phyloP scores from a whole-genome alignment of 495 filamentous ascomycete species.

The Annulohypoxylon stygium region DNA sequence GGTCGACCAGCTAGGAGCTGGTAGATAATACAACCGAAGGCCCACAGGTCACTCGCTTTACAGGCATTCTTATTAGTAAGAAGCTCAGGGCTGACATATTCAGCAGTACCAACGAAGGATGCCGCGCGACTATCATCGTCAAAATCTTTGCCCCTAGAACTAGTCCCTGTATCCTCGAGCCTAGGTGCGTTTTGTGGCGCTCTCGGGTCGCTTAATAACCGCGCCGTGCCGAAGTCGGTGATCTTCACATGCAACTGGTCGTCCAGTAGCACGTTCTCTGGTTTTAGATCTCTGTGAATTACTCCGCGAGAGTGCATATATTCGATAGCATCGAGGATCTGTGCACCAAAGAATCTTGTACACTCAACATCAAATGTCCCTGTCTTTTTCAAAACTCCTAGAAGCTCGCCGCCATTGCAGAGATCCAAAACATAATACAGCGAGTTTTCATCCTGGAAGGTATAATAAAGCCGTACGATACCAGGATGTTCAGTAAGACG shows the following conservation, averaged over 20 bases:
- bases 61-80: conserved; percentile 96
- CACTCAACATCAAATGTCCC: conserved; percentile 96
- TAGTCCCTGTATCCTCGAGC: conserved; percentile 54
- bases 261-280: conserved; percentile 96
- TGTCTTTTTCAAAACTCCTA: conserved; percentile 93
- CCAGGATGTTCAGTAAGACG: conserved; percentile 96
- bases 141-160: conserved; percentile 56
- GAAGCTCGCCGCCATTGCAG: conserved; percentile 89
- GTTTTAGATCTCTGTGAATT: conserved; percentile 97
- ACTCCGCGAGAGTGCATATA: conserved; percentile 98
- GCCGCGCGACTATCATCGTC: conserved; percentile 76
- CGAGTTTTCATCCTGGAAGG: conserved; percentile 96
- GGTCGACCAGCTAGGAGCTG: conserved; percentile 93
- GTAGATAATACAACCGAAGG: conserved; percentile 99
- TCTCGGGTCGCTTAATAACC: conserved; percentile 80
- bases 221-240: conserved; percentile 98
- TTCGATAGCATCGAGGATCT: conserved; percentile 96
- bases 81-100: conserved; percentile 97
- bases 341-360: conserved; percentile 92
- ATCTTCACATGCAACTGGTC: conserved; percentile 98
- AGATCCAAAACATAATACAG: conserved; percentile 98
- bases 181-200: conserved; percentile 58
- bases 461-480: conserved; percentile 97
- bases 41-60: conserved; percentile 98
- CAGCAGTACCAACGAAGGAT: conserved; percentile 97